Evolutionary conservation across 2,329 filamentous ascomycete genomes (phyloP), one percentile per base, ranked within the genome.

Genomic region (Fusarium avenaceum): DNA sequence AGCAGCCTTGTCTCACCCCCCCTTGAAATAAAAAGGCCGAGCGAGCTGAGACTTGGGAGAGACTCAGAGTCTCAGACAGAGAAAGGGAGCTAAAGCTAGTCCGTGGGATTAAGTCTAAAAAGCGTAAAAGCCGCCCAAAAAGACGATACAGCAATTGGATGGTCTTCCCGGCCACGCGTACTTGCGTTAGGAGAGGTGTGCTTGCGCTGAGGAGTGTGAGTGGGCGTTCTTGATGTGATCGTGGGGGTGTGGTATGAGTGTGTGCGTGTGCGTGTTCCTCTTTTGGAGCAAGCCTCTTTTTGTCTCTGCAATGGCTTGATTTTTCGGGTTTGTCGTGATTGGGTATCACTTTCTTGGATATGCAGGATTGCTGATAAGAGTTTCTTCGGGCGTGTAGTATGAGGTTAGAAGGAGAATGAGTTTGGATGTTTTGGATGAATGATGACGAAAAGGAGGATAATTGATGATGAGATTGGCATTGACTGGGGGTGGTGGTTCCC

Each of bases 151-250:
- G 19, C 19, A 39, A 65, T 61, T 61, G 50, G 40, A 38, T n/a
- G 33, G 35, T 38, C 28, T 30, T 30, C 35, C 17, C 17, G 45
- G 63, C 63, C 63, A 65, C 63, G 61, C 62, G 62, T 65, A 28
- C 53, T 22, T 56, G 33, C 24, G 44, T 48, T 38, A 26, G 44
- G 33, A 40, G 30, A 53, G 38, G 53, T 56, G 53, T 57, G 44
- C 35, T 40, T 49, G 59, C 35, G 45, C 24, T 40, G 19, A 24
- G 32, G 13, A n/a, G 22, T 56, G 49, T 46, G 50, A 52, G 57
- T 57, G 42, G 38, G 49, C 32, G 40, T 44, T 38, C 4, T 38
- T 38, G 35, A 9, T 40, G 43, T 51, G 57, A 63, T 67, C 52
- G 65, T 69, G 60, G 65, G 65, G 65, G 64, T 30, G 64, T 26